Base-by-base conservation (phyloP, 2,329 filamentous ascomycete genomes). In the Fusarium multiceps region DNA sequence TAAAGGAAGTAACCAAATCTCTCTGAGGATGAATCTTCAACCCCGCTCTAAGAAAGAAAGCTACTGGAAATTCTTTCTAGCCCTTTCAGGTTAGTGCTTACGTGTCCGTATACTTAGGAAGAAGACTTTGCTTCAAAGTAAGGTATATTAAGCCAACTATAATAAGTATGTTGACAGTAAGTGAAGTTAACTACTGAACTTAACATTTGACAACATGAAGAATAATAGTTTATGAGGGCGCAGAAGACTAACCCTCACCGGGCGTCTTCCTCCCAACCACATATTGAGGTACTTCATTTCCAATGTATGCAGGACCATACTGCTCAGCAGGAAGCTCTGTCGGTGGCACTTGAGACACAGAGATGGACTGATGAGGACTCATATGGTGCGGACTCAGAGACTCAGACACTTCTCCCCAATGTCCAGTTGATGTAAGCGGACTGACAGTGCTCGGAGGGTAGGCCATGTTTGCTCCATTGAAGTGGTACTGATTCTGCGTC, bases 301-400 rank as follows among this genome's bases (percentile, higher is more conserved):
- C 13, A 5, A 10, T 27, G 18, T 32, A 7, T 16, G 11, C 11
- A 20, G 6, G 16, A 7, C 20, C 32, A 4, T 53, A 18, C 3
- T 46, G 2, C 1, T 47, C 32, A 2, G 25, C 27, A 10, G 57
- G 53, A 41, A 60, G 53, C 6, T 60, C 53, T 2, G 18, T 32
- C 2, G 53, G 57, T 8, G 32, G 18, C 4, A 2, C 14, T 8
- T 21, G 42, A 10, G 30, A 30, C 3, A 25, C 11, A 3, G 56
- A 57, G 40, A 58, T 12, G 4, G 25, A 46, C 8, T 58, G 57
- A 7, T 60, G 32, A 14, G 53, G 53, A 47, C 41, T 48, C 20
- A 55, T 32, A 4, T 47, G 20, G 9, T 60, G 32, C 10, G 57
- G 57, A 18, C 51, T 59, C 3, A 58, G 32, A 11, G 57, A 51